Conservation (phyloP, 768 basidiomycete genomes). For the Lentinula sp. region DNA sequence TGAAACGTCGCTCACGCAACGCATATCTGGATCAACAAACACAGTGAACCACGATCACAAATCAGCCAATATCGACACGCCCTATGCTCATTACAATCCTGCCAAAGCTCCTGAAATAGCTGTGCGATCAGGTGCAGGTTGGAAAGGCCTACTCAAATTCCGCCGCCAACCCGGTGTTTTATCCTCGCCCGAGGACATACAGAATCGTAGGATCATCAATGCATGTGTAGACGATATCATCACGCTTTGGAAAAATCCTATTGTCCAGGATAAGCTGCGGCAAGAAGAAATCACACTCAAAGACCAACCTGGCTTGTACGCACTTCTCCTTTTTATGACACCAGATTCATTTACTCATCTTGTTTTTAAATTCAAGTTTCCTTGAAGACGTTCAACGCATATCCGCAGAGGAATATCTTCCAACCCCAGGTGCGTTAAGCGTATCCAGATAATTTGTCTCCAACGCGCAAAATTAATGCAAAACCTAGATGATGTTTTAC, state of each 20-base stretch:
- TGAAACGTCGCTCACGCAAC: constrained; percentile 41
- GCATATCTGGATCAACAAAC: constrained; percentile 27
- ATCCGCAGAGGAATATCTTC: constrained; percentile 42
- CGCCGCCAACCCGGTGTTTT: constrained; percentile 20
- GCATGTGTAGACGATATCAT: constrained; percentile 51
- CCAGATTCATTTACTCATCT: not conserved
- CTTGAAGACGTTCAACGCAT: constrained; percentile 49
- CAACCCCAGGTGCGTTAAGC: constrained; percentile 37
- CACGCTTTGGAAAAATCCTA: constrained; percentile 43
- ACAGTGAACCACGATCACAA: not conserved
- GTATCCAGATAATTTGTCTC: not conserved
- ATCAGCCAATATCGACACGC: not conserved
- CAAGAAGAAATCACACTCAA: constrained; percentile 40
- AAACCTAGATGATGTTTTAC: constrained; percentile 51
- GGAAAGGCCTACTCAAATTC: constrained; percentile 40
- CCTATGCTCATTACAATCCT: constrained; percentile 24
- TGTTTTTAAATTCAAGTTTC: constrained; percentile 35
- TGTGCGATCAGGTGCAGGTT: constrained; percentile 39
- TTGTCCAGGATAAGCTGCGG: constrained; percentile 36
- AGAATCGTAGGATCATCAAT: constrained; percentile 40
- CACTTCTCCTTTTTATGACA: constrained; percentile 10
- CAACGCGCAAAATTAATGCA: not conserved
- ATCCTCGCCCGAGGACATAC: constrained; percentile 26
- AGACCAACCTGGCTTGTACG: constrained; percentile 61
- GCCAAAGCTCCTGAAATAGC: constrained; percentile 40